Evolutionary conservation across 495 filamentous ascomycete genomes (phyloP), one percentile per base, ranked within the genome.

Genomic region (Cercophora scortea): DNA sequence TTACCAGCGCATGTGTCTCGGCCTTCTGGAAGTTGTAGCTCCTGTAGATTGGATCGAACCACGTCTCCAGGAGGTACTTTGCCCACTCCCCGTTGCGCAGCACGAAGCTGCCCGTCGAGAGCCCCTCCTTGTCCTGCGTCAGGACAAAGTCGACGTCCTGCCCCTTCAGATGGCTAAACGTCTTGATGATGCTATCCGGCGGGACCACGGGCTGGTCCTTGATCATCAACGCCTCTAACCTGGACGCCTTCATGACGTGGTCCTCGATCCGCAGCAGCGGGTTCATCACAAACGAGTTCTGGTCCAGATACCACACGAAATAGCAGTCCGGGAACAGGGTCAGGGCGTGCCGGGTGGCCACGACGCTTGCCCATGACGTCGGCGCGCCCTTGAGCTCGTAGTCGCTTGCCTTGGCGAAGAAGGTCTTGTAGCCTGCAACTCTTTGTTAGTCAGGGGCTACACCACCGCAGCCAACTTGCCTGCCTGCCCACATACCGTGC

Each of bases 1-100:
- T 62, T 76, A 93, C 94, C 78, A 99, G 69, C 44, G 90, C 91
- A 77, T 97, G 91, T 19, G 75, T 79, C 66, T 99, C 94, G 2
- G 89, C 90, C 68, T 91, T 96, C 62, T 92, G 89, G 63, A 97
- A 97, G 60, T 93, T 93, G 71, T 97, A 97, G 54, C 76, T 86
- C 49, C 92, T 80, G 70, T 90, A 97, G 39, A 97, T 64, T 32
- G 94, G 94, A 68, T 96, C 90, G 60, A 90, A 96, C 94, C 94
- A 99, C 0, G 90, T 85, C 65, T 97, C 94, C 41, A 97, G 71
- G 60, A 99, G 87, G 73, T 89, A 97, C 49, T 82, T 83, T 7
- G 89, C 87, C 87, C 93, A 99, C 40, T 94, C 86, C 2, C 93
- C 90, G 51, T 84, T 83, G 47, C 79, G 76, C 1, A 99, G 55